Evolutionary conservation across 1,284 basidiomycete genomes (phyloP).

Genomic region (Meripilus lineatus): DNA sequence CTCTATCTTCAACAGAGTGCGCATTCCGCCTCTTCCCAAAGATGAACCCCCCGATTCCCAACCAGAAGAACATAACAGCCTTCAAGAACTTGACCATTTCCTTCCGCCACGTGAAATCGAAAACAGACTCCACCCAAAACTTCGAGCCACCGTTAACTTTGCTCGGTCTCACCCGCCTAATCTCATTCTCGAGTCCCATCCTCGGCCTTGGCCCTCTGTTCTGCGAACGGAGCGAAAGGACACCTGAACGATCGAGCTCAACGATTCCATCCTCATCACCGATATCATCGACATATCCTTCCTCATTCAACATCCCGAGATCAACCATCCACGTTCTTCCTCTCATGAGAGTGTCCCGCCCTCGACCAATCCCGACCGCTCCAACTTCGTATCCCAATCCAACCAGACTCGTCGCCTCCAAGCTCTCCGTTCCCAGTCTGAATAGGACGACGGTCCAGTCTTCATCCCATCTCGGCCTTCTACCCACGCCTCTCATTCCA

Average conservation of each 20-base stretch:
- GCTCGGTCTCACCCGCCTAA: slow-evolving; percentile 30
- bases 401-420: slow-evolving; percentile 65
- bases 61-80: slow-evolving; percentile 30
- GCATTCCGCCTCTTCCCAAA: background rate
- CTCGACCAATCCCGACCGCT: slow-evolving; percentile 34
- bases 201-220: slow-evolving; percentile 14
- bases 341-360: background rate
- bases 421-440: slow-evolving; percentile 64
- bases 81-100: slow-evolving; percentile 36
- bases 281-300: too few relatives aligned
- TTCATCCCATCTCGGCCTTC: slow-evolving; percentile 60
- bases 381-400: slow-evolving; percentile 73
- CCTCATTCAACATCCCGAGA: slow-evolving; percentile 10
- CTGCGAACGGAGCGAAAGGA: slow-evolving; percentile 29
- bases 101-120: slow-evolving; percentile 38
- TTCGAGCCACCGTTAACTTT: slow-evolving; percentile 26
- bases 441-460: slow-evolving; percentile 69
- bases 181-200: slow-evolving; percentile 34
- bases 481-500: too few relatives aligned
- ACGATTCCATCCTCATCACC: slow-evolving; percentile 29
- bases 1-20: background rate
- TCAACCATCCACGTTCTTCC: slow-evolving; percentile 13
- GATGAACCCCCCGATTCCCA: slow-evolving; percentile 29
- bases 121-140: slow-evolving; percentile 34
- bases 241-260: slow-evolving; percentile 40